phyloP scores from a whole-genome alignment of 495 filamentous ascomycete species.

The Trichoderma orchidacearum region DNA sequence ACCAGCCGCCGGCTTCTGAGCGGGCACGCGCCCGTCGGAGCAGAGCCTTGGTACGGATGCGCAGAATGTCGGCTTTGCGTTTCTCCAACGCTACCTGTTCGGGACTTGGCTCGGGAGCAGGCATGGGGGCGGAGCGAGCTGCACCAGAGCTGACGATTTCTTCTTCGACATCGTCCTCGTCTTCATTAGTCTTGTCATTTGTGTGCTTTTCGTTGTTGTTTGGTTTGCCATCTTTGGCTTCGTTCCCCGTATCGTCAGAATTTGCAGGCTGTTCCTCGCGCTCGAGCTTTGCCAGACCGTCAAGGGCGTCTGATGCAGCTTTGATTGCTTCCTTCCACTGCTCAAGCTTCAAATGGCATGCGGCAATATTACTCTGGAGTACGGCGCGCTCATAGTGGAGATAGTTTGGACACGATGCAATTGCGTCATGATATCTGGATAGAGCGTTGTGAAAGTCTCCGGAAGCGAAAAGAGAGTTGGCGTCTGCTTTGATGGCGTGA shows the following conservation, averaged over 20 bases:
- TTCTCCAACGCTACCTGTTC: conserved; percentile 15
- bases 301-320: conserved; percentile 57
- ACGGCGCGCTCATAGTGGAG: conserved; percentile 85
- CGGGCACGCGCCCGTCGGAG: conserved; percentile 71
- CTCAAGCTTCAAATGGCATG: conserved; percentile 76
- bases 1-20: conserved; percentile 62
- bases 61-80: conserved; percentile 48
- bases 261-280: conserved; percentile 7
- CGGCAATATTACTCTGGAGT: conserved; percentile 74
- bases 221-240: conserved; percentile 8
- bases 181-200: conserved; percentile 24
- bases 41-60: conserved; percentile 72
- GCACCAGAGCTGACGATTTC: conserved; percentile 40
- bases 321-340: conserved; percentile 79
- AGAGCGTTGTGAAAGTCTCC: conserved; percentile 74
- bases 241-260: conserved; percentile 2
- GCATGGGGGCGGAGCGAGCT: conserved; percentile 28
- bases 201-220: conserved; percentile 39
- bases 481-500: conserved; percentile 58
- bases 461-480: conserved; percentile 62
- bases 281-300: conserved; percentile 49
- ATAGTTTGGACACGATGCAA: conserved; percentile 72
- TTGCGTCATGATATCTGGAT: conserved; percentile 73
- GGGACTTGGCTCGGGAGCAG: conserved; percentile 21
- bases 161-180: conserved; percentile 44